These are phyloP conservation scores for Scytalidium sp. DNA, from an alignment of 2,329 filamentous ascomycete genomes.

Conservation along the genomic window DNA sequence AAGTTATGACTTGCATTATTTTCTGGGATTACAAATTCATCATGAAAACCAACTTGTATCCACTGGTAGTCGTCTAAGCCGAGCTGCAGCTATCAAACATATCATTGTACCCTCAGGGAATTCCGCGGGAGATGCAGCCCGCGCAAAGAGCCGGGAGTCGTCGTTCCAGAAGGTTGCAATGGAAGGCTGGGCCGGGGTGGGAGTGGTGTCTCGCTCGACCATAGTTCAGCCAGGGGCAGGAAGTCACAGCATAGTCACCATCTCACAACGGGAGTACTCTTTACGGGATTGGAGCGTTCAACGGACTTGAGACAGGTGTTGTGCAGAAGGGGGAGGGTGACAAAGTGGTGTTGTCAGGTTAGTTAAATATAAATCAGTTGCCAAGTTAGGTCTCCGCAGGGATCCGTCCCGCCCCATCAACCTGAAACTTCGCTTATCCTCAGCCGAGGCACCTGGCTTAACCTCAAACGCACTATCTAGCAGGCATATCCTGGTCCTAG, in stretches of 20 bases:
- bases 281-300: no score
- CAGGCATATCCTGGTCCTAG: not conserved
- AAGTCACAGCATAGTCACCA: no score
- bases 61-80: no score
- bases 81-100: no score
- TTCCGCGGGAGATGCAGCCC: no score
- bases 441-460: not conserved
- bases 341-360: not conserved
- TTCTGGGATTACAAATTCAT: no score
- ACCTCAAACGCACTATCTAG: not conserved
- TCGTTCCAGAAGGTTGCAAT: slow-evolving; percentile 75
- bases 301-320: not conserved
- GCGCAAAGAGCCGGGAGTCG: slow-evolving; percentile 47
- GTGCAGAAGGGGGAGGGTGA: not conserved
- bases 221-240: not conserved
- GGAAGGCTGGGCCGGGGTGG: slow-evolving; percentile 23
- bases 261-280: no score
- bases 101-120: no score
- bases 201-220: not conserved
- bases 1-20: no score
- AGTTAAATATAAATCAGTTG: not conserved
- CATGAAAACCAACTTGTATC: no score
- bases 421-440: not conserved
- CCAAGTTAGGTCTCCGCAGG: not conserved
- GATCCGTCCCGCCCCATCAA: not conserved